Percentiles rank a stretch among this genome's conserved stretches.
Evolutionary conservation across 208 protist genomes (phyloP).

Genomic region (Leishmania lainsoni): DNA sequence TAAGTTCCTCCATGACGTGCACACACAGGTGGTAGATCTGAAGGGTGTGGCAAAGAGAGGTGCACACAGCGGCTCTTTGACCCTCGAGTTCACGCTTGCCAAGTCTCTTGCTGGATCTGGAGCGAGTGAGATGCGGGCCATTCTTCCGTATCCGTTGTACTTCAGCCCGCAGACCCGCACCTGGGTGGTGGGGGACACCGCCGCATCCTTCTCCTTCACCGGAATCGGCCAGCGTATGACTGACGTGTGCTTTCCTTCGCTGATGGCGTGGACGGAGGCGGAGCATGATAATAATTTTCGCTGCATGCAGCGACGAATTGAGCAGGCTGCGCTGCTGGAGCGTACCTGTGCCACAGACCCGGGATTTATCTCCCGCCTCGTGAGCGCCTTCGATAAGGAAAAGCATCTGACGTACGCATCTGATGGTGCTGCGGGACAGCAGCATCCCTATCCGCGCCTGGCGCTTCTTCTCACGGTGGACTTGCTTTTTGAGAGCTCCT

Average conservation of each 20-base stretch:
- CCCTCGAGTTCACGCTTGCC: conserved; percentile 65
- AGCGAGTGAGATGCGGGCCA: conserved; percentile 69
- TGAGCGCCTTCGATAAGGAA: conserved; percentile 16
- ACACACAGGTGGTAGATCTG: conserved; percentile 40
- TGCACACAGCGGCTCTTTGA: neutral
- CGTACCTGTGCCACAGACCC: conserved; percentile 30
- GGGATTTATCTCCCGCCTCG: conserved; percentile 42
- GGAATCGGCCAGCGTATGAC: conserved; percentile 77
- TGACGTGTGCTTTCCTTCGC: conserved; percentile 75
- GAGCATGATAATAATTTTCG: conserved; percentile 63
- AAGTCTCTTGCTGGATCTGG: conserved; percentile 51
- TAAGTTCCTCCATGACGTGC: conserved; percentile 76
- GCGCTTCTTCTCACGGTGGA: conserved; percentile 74
- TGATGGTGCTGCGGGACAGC: neutral
- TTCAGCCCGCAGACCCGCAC: neutral
- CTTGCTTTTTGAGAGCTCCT: conserved; percentile 67
- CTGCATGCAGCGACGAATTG: conserved; percentile 44
- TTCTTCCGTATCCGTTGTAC: conserved; percentile 66
- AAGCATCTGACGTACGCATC: too few species aligned
- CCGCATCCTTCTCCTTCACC: conserved; percentile 37
- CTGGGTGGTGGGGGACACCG: conserved; percentile 7
- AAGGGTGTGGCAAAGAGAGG: neutral
- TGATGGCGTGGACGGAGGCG: conserved; percentile 73
- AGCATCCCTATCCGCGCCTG: neutral
- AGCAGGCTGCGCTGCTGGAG: conserved; percentile 57